Conservation (phyloP, 768 basidiomycete species). For the Gloeostereum incarnatum region DNA sequence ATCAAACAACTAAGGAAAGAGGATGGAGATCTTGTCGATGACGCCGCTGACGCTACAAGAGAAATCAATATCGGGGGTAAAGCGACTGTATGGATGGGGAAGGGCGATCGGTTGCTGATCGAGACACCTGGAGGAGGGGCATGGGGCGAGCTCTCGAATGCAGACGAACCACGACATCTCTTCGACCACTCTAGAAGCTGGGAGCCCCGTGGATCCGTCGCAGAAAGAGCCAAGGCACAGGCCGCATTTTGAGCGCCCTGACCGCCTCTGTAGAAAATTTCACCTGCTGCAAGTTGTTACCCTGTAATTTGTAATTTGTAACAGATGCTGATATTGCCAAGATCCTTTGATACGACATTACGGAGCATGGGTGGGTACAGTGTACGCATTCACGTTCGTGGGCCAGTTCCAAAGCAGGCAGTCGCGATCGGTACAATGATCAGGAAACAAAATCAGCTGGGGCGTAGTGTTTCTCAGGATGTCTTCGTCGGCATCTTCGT, state of each 20-base stretch:
- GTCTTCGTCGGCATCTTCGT: too few species aligned
- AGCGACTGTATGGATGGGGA: constrained; percentile 80
- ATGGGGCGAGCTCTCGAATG: constrained; percentile 49
- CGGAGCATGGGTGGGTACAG: too few species aligned
- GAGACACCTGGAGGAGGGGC: constrained; percentile 91
- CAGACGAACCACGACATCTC: constrained; percentile 11
- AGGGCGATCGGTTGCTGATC: constrained; percentile 71
- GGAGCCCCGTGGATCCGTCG: constrained; percentile 67
- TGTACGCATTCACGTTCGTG: too few species aligned
- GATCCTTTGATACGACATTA: too few species aligned
- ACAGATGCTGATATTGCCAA: too few species aligned
- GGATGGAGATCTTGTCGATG: constrained; percentile 55
- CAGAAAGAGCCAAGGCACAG: constrained; percentile 53
- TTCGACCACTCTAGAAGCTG: constrained; percentile 33
- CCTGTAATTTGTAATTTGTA: too few species aligned
- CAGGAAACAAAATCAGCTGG: too few species aligned
- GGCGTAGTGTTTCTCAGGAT: too few species aligned
- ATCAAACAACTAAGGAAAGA: constrained; percentile 56
- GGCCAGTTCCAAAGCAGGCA: too few species aligned
- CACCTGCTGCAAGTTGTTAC: too few species aligned
- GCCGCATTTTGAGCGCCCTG: constrained; percentile 55
- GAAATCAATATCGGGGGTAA: constrained; percentile 87
- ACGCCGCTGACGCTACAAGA: constrained; percentile 23
- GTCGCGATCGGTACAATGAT: too few species aligned
- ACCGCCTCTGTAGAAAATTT: too few species aligned